A percentile compares a stretch with the other conserved stretches of the same genome.
These are phyloP conservation scores for Infundibulicybe gibba DNA, from an alignment of 768 basidiomycete species.

Conservation along the genomic window DNA sequence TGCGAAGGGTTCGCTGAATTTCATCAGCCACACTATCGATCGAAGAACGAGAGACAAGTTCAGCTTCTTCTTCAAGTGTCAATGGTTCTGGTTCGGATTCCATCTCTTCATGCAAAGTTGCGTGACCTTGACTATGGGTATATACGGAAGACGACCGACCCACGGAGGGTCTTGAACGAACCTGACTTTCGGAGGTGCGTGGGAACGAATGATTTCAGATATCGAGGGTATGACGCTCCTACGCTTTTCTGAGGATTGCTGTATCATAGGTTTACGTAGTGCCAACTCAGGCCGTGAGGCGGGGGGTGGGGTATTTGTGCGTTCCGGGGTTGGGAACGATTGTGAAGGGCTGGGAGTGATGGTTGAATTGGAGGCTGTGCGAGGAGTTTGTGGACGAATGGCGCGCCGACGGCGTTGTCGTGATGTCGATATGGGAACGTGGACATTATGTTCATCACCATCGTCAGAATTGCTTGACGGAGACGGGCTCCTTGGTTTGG, in stretches of 20 bases:
- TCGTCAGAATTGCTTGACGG: conserved; percentile 49
- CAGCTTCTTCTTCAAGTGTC: conserved; percentile 54
- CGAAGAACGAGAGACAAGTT: conserved; percentile 74
- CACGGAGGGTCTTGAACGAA: conserved; percentile 42
- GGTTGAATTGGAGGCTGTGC: conserved; percentile 21
- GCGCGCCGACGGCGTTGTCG: conserved; percentile 29
- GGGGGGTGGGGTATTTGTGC: conserved; percentile 3
- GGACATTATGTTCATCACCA: conserved; percentile 40
- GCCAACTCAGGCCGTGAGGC: neutral
- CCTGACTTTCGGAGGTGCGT: conserved; percentile 61
- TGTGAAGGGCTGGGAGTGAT: conserved; percentile 10
- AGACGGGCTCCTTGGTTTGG: conserved; percentile 23
- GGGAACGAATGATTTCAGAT: conserved; percentile 81
- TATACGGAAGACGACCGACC: conserved; percentile 45
- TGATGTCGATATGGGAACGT: conserved; percentile 18
- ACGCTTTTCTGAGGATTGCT: conserved; percentile 19
- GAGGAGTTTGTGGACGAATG: conserved; percentile 22
- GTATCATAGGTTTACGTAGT: conserved; percentile 6
- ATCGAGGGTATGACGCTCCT: conserved; percentile 73
- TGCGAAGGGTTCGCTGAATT: conserved; percentile 65
- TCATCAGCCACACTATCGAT: conserved; percentile 88
- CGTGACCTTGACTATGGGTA: conserved; percentile 43
- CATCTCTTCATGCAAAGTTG: conserved; percentile 45
- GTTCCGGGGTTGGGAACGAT: conserved; percentile 8
- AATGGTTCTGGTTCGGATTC: conserved; percentile 51